Percentiles rank a stretch among this genome's conserved stretches.
Conservation (phyloP, 192 early-diverging fungal species). For the Geranomyces variabilis region DNA sequence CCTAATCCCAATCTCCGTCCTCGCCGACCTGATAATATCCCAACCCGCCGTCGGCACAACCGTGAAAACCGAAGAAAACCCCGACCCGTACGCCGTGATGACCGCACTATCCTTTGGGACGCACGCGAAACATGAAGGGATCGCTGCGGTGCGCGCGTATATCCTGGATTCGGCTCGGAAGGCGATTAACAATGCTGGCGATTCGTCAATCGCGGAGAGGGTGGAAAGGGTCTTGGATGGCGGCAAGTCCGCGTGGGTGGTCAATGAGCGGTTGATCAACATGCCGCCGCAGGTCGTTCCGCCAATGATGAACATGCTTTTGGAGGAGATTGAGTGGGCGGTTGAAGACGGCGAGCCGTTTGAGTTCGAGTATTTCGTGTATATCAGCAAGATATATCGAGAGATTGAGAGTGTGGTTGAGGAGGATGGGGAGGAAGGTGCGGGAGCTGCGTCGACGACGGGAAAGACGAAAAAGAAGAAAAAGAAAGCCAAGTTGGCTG, state of each 20-base stretch:
- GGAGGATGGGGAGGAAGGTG: slow-evolving; percentile 35
- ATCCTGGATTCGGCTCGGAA: slow-evolving; percentile 64
- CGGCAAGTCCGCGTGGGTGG: slow-evolving; percentile 62
- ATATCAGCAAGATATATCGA: slow-evolving; percentile 80
- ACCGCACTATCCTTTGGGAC: slow-evolving; percentile 71
- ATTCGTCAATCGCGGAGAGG: slow-evolving; percentile 2
- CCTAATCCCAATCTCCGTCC: slow-evolving; percentile 69
- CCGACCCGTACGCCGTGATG: slow-evolving; percentile 86
- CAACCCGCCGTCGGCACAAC: slow-evolving; percentile 81
- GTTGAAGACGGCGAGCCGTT: slow-evolving; percentile 72
- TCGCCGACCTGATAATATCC: slow-evolving; percentile 80
- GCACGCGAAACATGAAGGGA: slow-evolving; percentile 50
- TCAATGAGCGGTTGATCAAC: slow-evolving; percentile 92
- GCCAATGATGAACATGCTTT: slow-evolving; percentile 88
- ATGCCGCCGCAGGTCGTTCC: slow-evolving; percentile 93
- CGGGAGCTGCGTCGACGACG: not conserved
- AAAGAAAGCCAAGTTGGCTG: slow-evolving; percentile 34
- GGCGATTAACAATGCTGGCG: not conserved
- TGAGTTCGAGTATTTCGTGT: slow-evolving; percentile 79
- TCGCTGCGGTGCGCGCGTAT: slow-evolving; percentile 53
- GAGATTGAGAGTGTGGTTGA: slow-evolving; percentile 67
- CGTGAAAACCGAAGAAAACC: slow-evolving; percentile 80
- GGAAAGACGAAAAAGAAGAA: slow-evolving; percentile 39
- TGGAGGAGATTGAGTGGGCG: slow-evolving; percentile 79
- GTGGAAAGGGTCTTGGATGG: not conserved